Evolutionary conservation across 2,329 filamentous ascomycete genomes (phyloP).

Genomic region (Exophiala viscosa): DNA sequence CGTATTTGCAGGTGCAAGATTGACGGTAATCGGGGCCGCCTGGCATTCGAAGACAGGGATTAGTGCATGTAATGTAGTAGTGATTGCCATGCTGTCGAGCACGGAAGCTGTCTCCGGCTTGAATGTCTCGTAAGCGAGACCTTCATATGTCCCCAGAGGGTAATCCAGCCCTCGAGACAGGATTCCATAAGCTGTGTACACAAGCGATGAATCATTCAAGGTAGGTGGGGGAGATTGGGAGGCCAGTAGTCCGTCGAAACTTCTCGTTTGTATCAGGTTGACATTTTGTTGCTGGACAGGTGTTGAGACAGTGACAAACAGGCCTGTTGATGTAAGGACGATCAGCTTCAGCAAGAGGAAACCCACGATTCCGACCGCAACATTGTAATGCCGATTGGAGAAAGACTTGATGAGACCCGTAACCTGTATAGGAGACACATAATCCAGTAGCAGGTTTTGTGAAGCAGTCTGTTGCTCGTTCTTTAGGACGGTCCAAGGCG

Average conservation of each 20-base stretch:
- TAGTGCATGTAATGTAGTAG: constrained; percentile 10
- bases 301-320: constrained; percentile 28
- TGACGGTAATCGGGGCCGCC: constrained; percentile 7
- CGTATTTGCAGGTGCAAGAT: constrained; percentile 8
- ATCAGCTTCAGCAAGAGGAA: constrained; percentile 32
- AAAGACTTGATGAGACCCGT: constrained; percentile 28
- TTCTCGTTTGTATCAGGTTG: neutral
- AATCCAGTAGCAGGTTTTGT: constrained; percentile 32
- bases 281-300: neutral
- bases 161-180: constrained; percentile 7
- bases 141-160: constrained; percentile 1
- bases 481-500: constrained; percentile 32
- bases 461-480: constrained; percentile 11
- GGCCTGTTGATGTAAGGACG: constrained; percentile 27
- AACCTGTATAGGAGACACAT: constrained; percentile 31
- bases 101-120: neutral
- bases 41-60: constrained; percentile 19
- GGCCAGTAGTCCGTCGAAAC: neutral
- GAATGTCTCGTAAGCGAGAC: constrained; percentile 14
- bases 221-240: constrained; percentile 5
- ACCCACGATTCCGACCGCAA: constrained; percentile 27
- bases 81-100: neutral
- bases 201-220: constrained; percentile 13
- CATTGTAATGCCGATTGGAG: constrained; percentile 29
- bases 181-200: constrained; percentile 20